Base-by-base conservation (phyloP, 495 filamentous ascomycete genomes). In the Aspergillus haitiensis region DNA sequence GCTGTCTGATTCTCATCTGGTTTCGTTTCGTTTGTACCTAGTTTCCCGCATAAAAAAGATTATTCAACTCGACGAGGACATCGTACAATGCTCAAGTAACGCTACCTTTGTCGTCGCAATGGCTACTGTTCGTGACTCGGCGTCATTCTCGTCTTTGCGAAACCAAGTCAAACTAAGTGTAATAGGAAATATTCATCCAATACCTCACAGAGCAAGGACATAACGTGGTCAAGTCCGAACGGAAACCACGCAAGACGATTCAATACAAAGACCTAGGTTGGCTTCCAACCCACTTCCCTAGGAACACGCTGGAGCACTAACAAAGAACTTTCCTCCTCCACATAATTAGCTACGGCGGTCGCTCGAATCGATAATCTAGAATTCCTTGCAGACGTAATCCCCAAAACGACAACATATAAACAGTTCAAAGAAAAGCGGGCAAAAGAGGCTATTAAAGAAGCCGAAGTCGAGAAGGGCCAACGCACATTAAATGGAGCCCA, bases 21-120 rank as follows among this genome's bases (percentile, higher is more conserved):
- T n/a, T 16, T 46, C 32, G 57, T 34, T 34, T n/a, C 48, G n/a
- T 32, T 58, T 32, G 51, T 37, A 36, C 7, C 48, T 45, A 96
- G 94, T 97, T 31, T 88, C 93, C 12, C 84, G 93, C 56, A 88
- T 98, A 49, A 97, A 96, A 71, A 94, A 93, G 74, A 97, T 98
- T 65, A 89, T 99, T 52, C 81, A 84, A 13, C 80, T 91, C 15
- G 94, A 99, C 73, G 87, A 88, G 34, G 94, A 97, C 61, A 88
- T 96, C 63, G 74, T 72, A 59, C 81, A 86, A 70, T 93, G 91
- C 71, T 95, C 92, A 42, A 95, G 91, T 69, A 95, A 93, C 61
- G 93, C 92, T 57, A 90, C 92, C n/a, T 97, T 98, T 73, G 86
- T 92, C 53, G 92, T 97, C 64, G 92, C 93, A 11, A 81, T 96